Evolutionary conservation across 495 filamentous ascomycete species (phyloP).

Genomic region (Bombardia bombarda): DNA sequence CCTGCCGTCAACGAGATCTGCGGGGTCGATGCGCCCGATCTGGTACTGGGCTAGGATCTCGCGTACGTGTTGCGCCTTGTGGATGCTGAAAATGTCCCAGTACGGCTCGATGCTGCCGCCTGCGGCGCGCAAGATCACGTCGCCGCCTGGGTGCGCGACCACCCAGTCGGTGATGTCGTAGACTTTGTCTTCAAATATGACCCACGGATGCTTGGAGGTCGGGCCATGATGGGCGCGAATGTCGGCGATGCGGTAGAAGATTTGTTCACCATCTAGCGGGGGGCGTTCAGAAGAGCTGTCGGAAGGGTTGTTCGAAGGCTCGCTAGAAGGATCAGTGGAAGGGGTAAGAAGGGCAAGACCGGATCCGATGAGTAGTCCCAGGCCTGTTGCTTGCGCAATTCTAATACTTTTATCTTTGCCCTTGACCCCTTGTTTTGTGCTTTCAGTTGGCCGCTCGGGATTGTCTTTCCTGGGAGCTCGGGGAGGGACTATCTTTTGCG

Average conservation of each 20-base stretch:
- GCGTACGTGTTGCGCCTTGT: conserved; percentile 47
- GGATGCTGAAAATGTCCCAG: conserved; percentile 57
- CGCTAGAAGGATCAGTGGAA: conserved; percentile 9
- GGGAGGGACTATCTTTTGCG: conserved; percentile 1
- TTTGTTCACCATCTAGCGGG: neutral
- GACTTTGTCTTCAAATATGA: conserved; percentile 42
- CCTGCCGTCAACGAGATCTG: conserved; percentile 42
- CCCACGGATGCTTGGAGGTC: conserved; percentile 41
- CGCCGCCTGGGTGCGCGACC: conserved; percentile 49
- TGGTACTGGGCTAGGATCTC: conserved; percentile 49
- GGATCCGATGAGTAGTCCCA: conserved; percentile 16
- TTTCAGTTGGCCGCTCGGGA: too few relatives aligned
- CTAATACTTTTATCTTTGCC: neutral
- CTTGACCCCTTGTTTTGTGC: too few relatives aligned
- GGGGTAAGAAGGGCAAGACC: conserved; percentile 18
- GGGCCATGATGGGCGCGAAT: conserved; percentile 39
- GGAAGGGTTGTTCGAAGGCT: conserved; percentile 4
- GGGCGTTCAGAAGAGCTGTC: neutral
- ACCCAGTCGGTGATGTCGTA: conserved; percentile 56
- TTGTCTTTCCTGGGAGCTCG: neutral
- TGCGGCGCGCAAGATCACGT: conserved; percentile 51
- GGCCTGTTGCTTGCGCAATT: conserved; percentile 10
- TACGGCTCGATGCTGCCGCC: conserved; percentile 52
- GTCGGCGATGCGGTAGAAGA: conserved; percentile 40
- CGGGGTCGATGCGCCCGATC: conserved; percentile 43